A percentile compares a stretch with the other conserved stretches of the same genome.
Evolutionary conservation across 306 rosid genomes (phyloP).

Genomic region (Vigna angularis): DNA sequence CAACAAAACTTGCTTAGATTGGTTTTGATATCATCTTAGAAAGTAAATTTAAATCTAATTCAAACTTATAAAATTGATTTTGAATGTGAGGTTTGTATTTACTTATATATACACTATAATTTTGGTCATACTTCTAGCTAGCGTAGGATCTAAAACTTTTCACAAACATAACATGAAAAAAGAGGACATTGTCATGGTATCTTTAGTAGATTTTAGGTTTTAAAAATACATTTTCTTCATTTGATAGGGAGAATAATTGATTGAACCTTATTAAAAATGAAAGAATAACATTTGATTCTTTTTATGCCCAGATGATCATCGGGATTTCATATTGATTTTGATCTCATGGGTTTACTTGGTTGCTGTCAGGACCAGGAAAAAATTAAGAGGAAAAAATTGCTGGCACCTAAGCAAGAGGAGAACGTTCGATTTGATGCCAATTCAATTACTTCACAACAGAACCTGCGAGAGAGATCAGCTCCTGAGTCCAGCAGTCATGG

Average conservation of each 20-base stretch:
- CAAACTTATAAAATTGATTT: too few species aligned
- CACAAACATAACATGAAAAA: slow-evolving; percentile 9
- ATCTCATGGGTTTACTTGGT: slow-evolving; percentile 34
- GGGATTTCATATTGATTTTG: slow-evolving; percentile 25
- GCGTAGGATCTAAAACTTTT: too few species aligned
- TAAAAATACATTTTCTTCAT: slow-evolving; percentile 1
- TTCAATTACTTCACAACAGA: slow-evolving; percentile 64
- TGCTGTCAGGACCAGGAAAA: slow-evolving; percentile 73
- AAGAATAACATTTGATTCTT: slow-evolving; percentile 17
- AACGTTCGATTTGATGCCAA: slow-evolving; percentile 55
- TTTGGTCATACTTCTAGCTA: too few species aligned
- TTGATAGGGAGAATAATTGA: background rate
- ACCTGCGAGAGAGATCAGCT: slow-evolving; percentile 59
- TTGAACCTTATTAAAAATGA: slow-evolving; percentile 21
- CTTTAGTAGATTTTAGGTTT: slow-evolving; percentile 13
- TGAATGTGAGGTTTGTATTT: too few species aligned
- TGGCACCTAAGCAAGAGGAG: slow-evolving; percentile 70
- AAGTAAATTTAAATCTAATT: too few species aligned
- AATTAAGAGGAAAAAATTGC: slow-evolving; percentile 78
- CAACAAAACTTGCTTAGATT: too few species aligned
- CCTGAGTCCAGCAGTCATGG: slow-evolving; percentile 65
- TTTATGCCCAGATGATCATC: slow-evolving; percentile 21
- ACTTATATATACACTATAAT: too few species aligned
- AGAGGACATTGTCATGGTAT: slow-evolving; percentile 20
- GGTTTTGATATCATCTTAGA: too few species aligned